Conservation (phyloP, 345 rosid genomes). For the Sapria himalayana region DNA sequence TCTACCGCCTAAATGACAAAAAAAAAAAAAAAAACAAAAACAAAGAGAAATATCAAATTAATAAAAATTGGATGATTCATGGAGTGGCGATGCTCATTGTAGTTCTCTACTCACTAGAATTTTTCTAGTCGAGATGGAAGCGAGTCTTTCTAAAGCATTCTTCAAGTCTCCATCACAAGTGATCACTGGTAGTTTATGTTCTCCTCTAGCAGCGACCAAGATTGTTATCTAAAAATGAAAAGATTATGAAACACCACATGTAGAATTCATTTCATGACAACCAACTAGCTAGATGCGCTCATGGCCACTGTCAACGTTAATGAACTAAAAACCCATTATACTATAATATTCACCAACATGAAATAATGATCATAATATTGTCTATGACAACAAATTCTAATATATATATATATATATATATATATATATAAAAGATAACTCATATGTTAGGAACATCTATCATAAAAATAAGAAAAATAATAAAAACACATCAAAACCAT, state of each 20-base stretch:
- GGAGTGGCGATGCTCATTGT: no score
- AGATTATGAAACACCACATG: neutral
- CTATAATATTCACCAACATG: no score
- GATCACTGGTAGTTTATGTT: conserved; percentile 47
- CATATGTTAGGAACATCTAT: no score
- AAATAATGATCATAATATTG: no score
- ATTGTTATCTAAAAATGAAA: conserved; percentile 40
- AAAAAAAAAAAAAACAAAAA: conserved; percentile 7
- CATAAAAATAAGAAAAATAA: no score
- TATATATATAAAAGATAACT: no score
- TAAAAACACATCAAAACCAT: no score
- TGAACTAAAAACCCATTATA: no score
- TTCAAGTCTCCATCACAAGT: conserved; percentile 52
- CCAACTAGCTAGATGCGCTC: no score
- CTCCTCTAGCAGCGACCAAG: conserved; percentile 85
- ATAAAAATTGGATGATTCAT: neutral
- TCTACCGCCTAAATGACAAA: conserved; percentile 54
- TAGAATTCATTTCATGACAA: neutral
- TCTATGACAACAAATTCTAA: no score
- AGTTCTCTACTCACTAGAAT: conserved; percentile 29
- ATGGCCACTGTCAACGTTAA: no score
- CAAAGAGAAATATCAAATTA: conserved; percentile 5
- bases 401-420: no score
- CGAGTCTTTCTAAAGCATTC: conserved; percentile 70
- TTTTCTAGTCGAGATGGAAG: conserved; percentile 47